Conservation (phyloP, 352 stramenopile genomes). For the Pythium scleroteichum region DNA sequence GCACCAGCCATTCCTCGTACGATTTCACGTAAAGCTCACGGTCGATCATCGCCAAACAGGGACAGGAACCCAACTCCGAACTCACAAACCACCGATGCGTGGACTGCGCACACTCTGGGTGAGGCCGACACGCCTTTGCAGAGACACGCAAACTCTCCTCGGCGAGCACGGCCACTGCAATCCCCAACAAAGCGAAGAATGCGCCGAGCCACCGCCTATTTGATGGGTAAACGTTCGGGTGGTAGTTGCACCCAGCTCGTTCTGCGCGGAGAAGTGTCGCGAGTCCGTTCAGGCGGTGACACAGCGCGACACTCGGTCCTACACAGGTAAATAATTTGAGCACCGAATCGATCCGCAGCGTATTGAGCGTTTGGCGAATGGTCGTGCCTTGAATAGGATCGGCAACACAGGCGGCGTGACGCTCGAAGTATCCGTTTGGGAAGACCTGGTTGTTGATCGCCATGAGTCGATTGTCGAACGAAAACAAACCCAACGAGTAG, state of each 20-base stretch:
- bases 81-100: neutral
- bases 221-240: too few species aligned
- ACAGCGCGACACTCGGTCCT: constrained; percentile 1
- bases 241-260: too few species aligned
- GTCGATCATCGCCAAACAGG: constrained; percentile 11
- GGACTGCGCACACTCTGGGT: constrained; percentile 4
- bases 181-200: too few species aligned
- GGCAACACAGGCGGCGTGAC: neutral
- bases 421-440: neutral
- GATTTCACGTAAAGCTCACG: neutral
- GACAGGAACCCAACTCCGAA: neutral
- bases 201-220: too few species aligned
- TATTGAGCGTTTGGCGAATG: constrained; percentile 3
- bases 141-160: neutral
- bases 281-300: neutral
- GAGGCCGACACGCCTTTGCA: neutral
- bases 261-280: too few species aligned
- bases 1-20: constrained; percentile 3
- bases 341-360: neutral
- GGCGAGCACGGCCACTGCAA: too few species aligned
- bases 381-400: neutral
- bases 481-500: neutral
- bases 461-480: constrained; percentile 1
- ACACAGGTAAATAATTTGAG: constrained; percentile 2
- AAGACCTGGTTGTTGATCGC: neutral